These are phyloP conservation scores for Erythrophleum fordii DNA, from an alignment of 306 rosid genomes.

Conservation along the genomic window DNA sequence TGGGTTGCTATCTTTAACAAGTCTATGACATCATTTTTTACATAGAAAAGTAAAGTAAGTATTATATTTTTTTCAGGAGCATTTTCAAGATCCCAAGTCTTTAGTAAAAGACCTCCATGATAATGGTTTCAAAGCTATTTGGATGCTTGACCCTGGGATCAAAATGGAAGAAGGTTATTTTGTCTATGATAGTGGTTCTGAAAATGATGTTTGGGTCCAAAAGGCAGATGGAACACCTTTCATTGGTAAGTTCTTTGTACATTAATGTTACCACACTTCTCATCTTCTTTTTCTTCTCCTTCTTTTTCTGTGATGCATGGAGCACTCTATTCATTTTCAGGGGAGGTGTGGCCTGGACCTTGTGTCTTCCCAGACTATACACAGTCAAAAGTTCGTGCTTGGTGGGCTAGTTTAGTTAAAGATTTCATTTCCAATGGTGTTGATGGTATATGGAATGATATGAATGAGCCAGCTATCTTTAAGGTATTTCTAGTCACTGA, in stretches of 20 bases:
- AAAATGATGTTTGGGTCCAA: constrained; percentile 76
- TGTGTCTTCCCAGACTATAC: constrained; percentile 96
- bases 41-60: constrained; percentile 21
- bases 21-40: constrained; percentile 15
- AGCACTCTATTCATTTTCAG: constrained; percentile 49
- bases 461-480: constrained; percentile 92
- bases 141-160: constrained; percentile 98
- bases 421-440: constrained; percentile 79
- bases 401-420: constrained; percentile 93
- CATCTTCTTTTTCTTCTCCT: no score
- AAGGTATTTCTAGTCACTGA: constrained; percentile 57
- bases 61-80: constrained; percentile 62
- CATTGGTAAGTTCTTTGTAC: constrained; percentile 53
- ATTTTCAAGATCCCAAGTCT: constrained; percentile 74
- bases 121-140: constrained; percentile 85
- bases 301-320: constrained; percentile 12
- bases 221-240: constrained; percentile 74
- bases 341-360: constrained; percentile 93
- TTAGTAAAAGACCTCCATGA: constrained; percentile 63
- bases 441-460: constrained; percentile 99
- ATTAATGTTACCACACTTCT: neutral
- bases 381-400: constrained; percentile 75
- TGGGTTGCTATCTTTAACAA: constrained; percentile 27
- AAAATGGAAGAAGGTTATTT: constrained; percentile 81
- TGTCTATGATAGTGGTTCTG: constrained; percentile 78